A percentile compares a stretch with the other conserved stretches of the same genome.
These are phyloP conservation scores for Aureobasidium mangrovei DNA, from an alignment of 2,329 filamentous ascomycete species.

Conservation along the genomic window DNA sequence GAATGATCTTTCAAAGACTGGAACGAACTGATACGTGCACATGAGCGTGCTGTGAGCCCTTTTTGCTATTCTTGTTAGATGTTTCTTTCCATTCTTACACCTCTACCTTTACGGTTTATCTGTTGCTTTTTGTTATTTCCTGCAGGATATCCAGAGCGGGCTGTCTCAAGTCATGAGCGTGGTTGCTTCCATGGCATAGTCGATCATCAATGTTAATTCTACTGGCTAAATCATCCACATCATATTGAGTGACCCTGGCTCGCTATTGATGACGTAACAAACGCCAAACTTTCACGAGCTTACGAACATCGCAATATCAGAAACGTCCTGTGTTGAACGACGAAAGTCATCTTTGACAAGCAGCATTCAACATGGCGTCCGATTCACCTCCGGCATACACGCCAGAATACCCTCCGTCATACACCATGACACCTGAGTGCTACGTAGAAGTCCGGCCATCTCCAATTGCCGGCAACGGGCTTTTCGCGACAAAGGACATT, in stretches of 20 bases:
- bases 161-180: background rate
- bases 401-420: background rate
- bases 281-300: background rate
- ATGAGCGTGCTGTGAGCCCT: slow-evolving; percentile 2
- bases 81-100: background rate
- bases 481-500: slow-evolving; percentile 46
- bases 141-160: slow-evolving; percentile 11
- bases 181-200: background rate
- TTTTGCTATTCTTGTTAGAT: background rate
- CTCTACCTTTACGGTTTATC: background rate
- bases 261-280: background rate
- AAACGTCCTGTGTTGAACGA: no score
- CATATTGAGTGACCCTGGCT: no score
- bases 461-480: slow-evolving; percentile 38
- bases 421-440: background rate
- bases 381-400: no score
- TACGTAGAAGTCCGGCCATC: slow-evolving; percentile 18
- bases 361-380: background rate
- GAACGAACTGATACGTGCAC: slow-evolving; percentile 13
- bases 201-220: background rate
- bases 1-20: slow-evolving; percentile 8
- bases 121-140: background rate
- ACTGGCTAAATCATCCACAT: background rate
- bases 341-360: no score
- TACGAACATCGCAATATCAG: no score